Conservation (phyloP, 371 early-diverging fungal species). For the Rhizopus microsporus region DNA sequence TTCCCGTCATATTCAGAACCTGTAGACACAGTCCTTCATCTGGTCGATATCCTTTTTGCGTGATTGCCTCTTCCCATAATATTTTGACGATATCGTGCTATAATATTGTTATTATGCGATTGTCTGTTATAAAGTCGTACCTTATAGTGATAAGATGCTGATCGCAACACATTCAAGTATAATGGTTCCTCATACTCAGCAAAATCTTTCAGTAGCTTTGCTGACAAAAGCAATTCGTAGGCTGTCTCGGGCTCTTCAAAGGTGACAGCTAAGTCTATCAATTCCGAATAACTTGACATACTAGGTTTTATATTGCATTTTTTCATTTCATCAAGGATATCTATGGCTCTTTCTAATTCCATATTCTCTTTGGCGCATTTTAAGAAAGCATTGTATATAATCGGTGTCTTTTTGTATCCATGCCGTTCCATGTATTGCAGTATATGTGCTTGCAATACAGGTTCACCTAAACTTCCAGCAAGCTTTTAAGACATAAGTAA, state of each 20-base stretch:
- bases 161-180: constrained; percentile 43
- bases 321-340: constrained; percentile 42
- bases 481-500: constrained; percentile 13
- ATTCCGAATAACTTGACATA: constrained; percentile 11
- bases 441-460: constrained; percentile 25
- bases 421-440: constrained; percentile 28
- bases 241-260: constrained; percentile 30
- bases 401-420: constrained; percentile 13
- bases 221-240: constrained; percentile 41
- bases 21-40: constrained; percentile 66
- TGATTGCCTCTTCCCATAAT: constrained; percentile 49
- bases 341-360: constrained; percentile 43
- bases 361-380: constrained; percentile 34
- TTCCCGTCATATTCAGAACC: constrained; percentile 62
- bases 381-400: constrained; percentile 27
- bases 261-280: constrained; percentile 26
- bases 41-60: constrained; percentile 32
- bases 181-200: constrained; percentile 26
- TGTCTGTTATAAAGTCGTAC: constrained; percentile 26
- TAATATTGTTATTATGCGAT: neutral
- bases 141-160: constrained; percentile 43
- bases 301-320: constrained; percentile 14
- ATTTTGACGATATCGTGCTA: constrained; percentile 47
- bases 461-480: constrained; percentile 25
- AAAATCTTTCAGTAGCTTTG: constrained; percentile 34